Evolutionary conservation across 2,329 filamentous ascomycete genomes (phyloP), one percentile per base, ranked within the genome.

Genomic region (Fusarium concolor): DNA sequence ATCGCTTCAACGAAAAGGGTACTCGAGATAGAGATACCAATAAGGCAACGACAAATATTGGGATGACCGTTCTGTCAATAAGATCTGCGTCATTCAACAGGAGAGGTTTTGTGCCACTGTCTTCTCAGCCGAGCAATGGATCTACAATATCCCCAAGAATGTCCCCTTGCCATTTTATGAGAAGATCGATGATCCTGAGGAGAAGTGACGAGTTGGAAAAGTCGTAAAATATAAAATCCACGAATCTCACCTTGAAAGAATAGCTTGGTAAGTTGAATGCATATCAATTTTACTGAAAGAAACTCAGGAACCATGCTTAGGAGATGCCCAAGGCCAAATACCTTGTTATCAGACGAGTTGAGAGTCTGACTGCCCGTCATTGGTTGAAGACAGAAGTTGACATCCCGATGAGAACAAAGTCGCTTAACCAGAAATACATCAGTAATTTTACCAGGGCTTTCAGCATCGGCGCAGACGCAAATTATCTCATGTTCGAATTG

Each of bases 1-100:
- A 26, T 5, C 24, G 5, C 24, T 26, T 26, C n/a, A n/a, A n/a
- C n/a, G n/a, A n/a, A n/a, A n/a, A 29, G 6, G 28, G 28, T 11
- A 29, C 3, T 29, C 28, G 10, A 6, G 28, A 10, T 10, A 29
- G 28, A 3, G 10, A 6, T 29, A 29, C 10, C 10, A 11, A 29
- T 3, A 4, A 8, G 9, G 10, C 3, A 2, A 5, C 5, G 1
- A 44, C 10, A 29, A 5, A 10, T 11, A 2, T 3, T 7, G 5
- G 8, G 8, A 18, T 29, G 17, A 9, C 18, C 4, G 4, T 8
- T 38, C 35, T 20, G 7, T 20, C 9, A 0, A 20, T 11, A 10
- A 15, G 3, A 20, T 45, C 20, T 31, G 5, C 17, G 15, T 15
- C 12, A 4, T 7, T 3, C 9, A 20, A 11, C 26, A 45, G 14